Evolutionary conservation across 306 rosid genomes (phyloP).

Genomic region (Cicer arietinum): DNA sequence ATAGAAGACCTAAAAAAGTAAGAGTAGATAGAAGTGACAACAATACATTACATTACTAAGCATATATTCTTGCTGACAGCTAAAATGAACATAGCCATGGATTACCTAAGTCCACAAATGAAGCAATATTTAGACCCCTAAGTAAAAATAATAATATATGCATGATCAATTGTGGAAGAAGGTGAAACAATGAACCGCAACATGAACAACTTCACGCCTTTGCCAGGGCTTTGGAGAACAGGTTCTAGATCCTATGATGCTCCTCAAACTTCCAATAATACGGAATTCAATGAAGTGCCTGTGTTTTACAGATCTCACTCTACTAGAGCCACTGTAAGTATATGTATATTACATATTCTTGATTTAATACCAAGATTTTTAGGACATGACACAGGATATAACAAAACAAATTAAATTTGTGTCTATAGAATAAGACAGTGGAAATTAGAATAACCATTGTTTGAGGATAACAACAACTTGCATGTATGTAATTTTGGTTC

Average conservation of each 20-base stretch:
- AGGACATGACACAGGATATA: background rate
- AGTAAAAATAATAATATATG: conserved; percentile 26
- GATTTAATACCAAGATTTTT: background rate
- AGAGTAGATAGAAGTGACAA: conserved; percentile 24
- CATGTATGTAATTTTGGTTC: background rate
- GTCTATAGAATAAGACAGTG: conserved; percentile 19
- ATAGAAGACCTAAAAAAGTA: conserved; percentile 34
- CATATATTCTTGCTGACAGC: conserved; percentile 43
- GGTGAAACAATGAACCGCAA: conserved; percentile 56
- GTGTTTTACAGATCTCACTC: conserved; percentile 46
- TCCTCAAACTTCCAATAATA: conserved; percentile 35
- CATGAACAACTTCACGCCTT: conserved; percentile 46
- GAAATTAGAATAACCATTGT: conserved; percentile 3
- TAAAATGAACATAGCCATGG: conserved; percentile 36
- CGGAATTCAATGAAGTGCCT: conserved; percentile 50
- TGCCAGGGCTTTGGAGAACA: conserved; percentile 38
- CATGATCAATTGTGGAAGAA: conserved; percentile 25
- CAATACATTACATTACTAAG: conserved; percentile 9
- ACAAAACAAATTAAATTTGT: background rate
- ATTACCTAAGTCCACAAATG: conserved; percentile 8
- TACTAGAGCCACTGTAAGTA: conserved; percentile 52
- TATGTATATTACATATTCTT: conserved; percentile 37
- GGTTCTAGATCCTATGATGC: conserved; percentile 49
- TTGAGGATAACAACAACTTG: background rate
- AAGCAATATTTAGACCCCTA: conserved; percentile 32